Base-by-base conservation (phyloP, 129 eudicot genomes). In the Helianthus tuberosus region DNA sequence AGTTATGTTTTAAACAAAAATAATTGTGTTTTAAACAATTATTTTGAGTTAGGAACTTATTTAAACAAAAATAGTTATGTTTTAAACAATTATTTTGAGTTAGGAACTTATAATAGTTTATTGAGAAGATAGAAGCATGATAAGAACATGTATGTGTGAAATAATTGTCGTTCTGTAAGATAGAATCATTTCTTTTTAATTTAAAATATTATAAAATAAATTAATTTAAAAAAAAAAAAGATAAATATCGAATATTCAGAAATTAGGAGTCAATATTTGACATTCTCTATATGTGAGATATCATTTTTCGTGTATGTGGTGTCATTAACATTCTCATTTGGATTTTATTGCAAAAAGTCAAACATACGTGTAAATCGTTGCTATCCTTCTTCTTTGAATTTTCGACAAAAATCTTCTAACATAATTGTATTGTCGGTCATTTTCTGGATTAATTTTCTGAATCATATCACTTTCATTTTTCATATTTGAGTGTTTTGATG, bases 301-400 rank as follows among this genome's bases (percentile, higher is more conserved):
- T 48, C 68, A 50, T 35, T 23, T 38, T 20, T 72, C 49, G n/a
- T 36, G 14, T 25, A 50, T 77, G 55, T 27, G 81, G 54, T 58
- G 53, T 77, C 55, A 35, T 39, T 25, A 69, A 38, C 71, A 69
- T 71, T 78, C 72, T 27, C 13, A 36, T 51, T n/a, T 61, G 20
- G 12, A 69, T 77, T 27, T 27, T 11, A 70, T 70, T 50, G 47
- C 66, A 62, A 29, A 52, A 63, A 8, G 82, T 78, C 82, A 71
- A 71, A 70, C 39, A 43, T 71, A 25, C 7, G 2, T 63, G 58
- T 39, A 61, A 51, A 63, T 70, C 58, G 52, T 29, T 62, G 23
- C 43, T 68, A n/a, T 41, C 50, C 3, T 14, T 60, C 15, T 36
- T 68, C 38, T 25, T 48, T 49, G 8, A 35, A 32, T 64, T 35